phyloP scores from a whole-genome alignment of 352 stramenopile genomes.

The Phytophthora constricta region DNA sequence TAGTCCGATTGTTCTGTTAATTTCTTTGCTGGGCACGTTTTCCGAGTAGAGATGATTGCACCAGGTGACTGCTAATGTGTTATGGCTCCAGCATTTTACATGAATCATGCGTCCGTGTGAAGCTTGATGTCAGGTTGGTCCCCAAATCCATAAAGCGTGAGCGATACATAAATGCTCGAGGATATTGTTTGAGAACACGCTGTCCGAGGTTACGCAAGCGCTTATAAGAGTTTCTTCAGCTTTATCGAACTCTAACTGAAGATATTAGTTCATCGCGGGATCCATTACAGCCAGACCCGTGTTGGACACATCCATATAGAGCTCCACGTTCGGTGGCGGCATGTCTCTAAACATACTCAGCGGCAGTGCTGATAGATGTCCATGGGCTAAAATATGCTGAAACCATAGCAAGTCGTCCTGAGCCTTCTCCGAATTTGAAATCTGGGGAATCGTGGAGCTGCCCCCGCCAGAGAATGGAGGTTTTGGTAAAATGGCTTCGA shows the following conservation, averaged over 20 bases:
- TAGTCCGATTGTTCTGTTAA: constrained; percentile 33
- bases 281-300: neutral
- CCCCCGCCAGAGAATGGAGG: neutral
- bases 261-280: neutral
- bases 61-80: neutral
- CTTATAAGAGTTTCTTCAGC: neutral
- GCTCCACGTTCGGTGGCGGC: neutral
- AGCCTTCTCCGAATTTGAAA: neutral
- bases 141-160: constrained; percentile 13
- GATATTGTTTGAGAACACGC: constrained; percentile 30
- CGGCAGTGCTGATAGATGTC: neutral
- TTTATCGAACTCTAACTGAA: constrained; percentile 1
- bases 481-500: constrained; percentile 9
- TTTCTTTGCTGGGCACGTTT: constrained; percentile 23
- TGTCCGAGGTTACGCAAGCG: neutral
- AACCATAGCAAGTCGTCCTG: no score
- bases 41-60: constrained; percentile 20
- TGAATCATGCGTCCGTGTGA: neutral
- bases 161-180: constrained; percentile 28
- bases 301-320: constrained; percentile 1
- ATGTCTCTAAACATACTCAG: neutral
- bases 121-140: neutral
- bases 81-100: constrained; percentile 29
- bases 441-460: neutral
- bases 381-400: neutral